A percentile compares a stretch with the other conserved stretches of the same genome.
Conservation (phyloP, 192 early-diverging fungal genomes). For the Coemansia pectinata region DNA sequence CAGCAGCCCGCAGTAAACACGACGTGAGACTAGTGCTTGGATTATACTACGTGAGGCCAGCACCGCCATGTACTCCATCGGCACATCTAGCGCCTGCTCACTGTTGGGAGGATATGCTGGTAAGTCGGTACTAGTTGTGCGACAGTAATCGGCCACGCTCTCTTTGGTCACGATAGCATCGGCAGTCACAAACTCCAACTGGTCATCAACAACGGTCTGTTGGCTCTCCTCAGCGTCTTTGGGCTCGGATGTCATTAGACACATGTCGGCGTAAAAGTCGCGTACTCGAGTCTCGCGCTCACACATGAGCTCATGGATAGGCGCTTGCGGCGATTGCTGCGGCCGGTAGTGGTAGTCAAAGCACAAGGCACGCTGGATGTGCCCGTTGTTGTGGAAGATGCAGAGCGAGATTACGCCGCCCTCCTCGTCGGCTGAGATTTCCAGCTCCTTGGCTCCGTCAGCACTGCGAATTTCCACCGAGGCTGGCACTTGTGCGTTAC, state of each 20-base stretch:
- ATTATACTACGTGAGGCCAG: slow-evolving; percentile 77
- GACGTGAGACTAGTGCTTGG: slow-evolving; percentile 80
- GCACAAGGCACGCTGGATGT: slow-evolving; percentile 64
- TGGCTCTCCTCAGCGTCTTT: background rate
- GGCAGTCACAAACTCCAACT: slow-evolving; percentile 4
- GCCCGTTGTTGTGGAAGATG: slow-evolving; percentile 46
- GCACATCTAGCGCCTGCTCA: slow-evolving; percentile 66
- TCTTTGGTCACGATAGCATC: slow-evolving; percentile 58
- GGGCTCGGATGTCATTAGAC: slow-evolving; percentile 56
- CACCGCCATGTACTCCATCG: slow-evolving; percentile 66
- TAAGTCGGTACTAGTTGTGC: slow-evolving; percentile 63
- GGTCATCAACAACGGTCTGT: background rate
- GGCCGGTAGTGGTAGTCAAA: slow-evolving; percentile 79
- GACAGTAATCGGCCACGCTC: slow-evolving; percentile 87
- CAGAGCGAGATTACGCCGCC: slow-evolving; percentile 48
- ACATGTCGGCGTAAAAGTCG: slow-evolving; percentile 81
- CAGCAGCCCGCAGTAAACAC: slow-evolving; percentile 81
- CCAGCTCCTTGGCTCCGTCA: slow-evolving; percentile 12
- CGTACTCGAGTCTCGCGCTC: slow-evolving; percentile 80
- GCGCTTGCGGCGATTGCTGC: slow-evolving; percentile 65
- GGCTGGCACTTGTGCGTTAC: background rate
- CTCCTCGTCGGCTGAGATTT: background rate
- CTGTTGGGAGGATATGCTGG: slow-evolving; percentile 63
- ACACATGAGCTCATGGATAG: slow-evolving; percentile 68
- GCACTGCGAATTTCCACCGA: background rate